Conservation (phyloP, 192 early-diverging fungal species). For the Gorgonomyces haynaldii region DNA sequence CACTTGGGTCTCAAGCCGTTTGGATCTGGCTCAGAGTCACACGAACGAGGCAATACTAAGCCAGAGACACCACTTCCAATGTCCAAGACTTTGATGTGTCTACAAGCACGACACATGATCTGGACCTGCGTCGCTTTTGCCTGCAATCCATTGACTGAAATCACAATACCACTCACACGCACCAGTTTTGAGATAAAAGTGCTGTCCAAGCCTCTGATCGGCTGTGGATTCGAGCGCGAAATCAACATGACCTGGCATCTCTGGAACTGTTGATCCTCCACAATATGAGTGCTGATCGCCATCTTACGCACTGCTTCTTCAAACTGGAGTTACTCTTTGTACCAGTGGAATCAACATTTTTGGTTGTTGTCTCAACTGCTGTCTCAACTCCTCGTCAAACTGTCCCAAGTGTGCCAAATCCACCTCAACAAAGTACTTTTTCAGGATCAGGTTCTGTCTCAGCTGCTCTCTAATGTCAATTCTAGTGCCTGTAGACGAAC, state of each 20-base stretch:
- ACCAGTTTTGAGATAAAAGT: slow-evolving; percentile 83
- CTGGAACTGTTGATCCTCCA: slow-evolving; percentile 48
- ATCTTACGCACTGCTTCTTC: slow-evolving; percentile 72
- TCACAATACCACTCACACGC: slow-evolving; percentile 90
- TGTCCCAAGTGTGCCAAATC: slow-evolving; percentile 74
- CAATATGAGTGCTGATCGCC: slow-evolving; percentile 56
- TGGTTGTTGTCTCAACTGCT: slow-evolving; percentile 66
- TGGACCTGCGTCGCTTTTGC: slow-evolving; percentile 84
- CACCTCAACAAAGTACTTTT: slow-evolving; percentile 72
- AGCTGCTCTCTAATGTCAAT: slow-evolving; percentile 67
- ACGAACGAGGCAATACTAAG: slow-evolving; percentile 74
- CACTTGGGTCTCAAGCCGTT: slow-evolving; percentile 35
- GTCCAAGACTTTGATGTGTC: slow-evolving; percentile 65
- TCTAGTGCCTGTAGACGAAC: slow-evolving; percentile 64
- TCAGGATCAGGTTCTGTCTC: slow-evolving; percentile 65
- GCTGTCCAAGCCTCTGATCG: slow-evolving; percentile 84
- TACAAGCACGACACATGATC: slow-evolving; percentile 80
- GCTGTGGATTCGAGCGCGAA: slow-evolving; percentile 74
- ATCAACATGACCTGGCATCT: slow-evolving; percentile 83
- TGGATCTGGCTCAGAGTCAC: slow-evolving; percentile 56
- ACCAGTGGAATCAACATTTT: slow-evolving; percentile 71
- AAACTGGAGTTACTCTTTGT: slow-evolving; percentile 50
- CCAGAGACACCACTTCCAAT: slow-evolving; percentile 78
- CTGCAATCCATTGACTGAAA: slow-evolving; percentile 74
- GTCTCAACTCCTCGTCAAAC: slow-evolving; percentile 75